phyloP scores from a whole-genome alignment of 2,329 filamentous ascomycete species.

The Triangularia verruculosa region DNA sequence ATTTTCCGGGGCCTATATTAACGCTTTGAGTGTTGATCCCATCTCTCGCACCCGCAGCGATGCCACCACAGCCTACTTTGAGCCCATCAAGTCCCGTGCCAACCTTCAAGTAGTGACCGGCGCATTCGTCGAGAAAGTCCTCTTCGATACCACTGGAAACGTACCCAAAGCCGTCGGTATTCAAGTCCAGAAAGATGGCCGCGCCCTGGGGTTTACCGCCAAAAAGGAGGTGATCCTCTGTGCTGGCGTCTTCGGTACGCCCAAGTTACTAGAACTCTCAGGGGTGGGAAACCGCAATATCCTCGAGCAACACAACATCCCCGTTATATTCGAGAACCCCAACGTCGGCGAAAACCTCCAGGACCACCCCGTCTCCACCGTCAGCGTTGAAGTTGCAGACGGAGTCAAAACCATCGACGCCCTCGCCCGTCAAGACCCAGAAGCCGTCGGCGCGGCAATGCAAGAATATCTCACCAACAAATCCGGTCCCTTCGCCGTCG shows the following conservation, averaged over 20 bases:
- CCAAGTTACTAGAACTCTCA: constrained; percentile 34
- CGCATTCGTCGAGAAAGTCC: constrained; percentile 34
- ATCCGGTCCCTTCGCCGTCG: constrained; percentile 13
- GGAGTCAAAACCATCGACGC: constrained; percentile 26
- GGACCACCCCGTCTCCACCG: constrained; percentile 34
- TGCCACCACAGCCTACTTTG: constrained; percentile 35
- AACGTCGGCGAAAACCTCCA: constrained; percentile 44
- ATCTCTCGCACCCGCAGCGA: constrained; percentile 25
- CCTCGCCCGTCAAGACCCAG: constrained; percentile 8
- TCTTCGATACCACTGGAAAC: constrained; percentile 27
- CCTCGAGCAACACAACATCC: constrained; percentile 39
- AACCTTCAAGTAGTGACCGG: constrained; percentile 36
- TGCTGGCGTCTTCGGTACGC: constrained; percentile 39
- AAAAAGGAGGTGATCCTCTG: constrained; percentile 41
- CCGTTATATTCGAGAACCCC: constrained; percentile 38
- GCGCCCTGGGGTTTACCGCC: constrained; percentile 15
- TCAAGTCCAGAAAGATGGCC: constrained; percentile 25
- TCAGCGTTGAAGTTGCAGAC: constrained; percentile 33
- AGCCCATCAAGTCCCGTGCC: constrained; percentile 29
- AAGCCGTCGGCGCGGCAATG: constrained; percentile 12
- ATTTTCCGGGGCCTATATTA: constrained; percentile 15
- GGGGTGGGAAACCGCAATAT: constrained; percentile 39
- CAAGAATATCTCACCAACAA: constrained; percentile 5
- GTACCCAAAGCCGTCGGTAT: constrained; percentile 34
- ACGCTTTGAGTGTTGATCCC: constrained; percentile 17